Base-by-base conservation (phyloP, 345 rosid genomes). In the Carallia brachiata region DNA sequence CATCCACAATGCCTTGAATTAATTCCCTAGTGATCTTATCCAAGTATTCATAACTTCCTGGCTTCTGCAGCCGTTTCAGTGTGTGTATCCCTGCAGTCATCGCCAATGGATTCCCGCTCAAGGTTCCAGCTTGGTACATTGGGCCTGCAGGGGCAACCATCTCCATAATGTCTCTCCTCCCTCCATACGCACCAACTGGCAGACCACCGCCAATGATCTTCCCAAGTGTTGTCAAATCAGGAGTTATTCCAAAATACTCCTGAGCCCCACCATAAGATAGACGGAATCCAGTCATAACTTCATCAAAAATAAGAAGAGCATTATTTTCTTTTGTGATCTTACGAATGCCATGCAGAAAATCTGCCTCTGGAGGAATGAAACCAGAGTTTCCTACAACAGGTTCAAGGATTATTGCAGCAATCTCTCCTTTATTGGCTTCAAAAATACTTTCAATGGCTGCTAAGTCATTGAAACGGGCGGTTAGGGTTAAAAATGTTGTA, bases 111-210 rank as follows among this genome's bases (percentile, higher is more conserved):
- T 95, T 92, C 70, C 99, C 97, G 61, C 99, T 92, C 79, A 90
- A 85, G 58, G 99, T 92, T 61, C 99, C 96, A 2, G 96, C 99
- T 77, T 95, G 96, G 82, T 95, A 95, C 97, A 95, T 89, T 6
- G 98, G 97, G 76, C 99, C 98, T 28, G 98, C 98, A 0, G 99
- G 97, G 47, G 99, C 98, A 75, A 92, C 98, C 97, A 90, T 88
- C 81, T 92, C 91, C 97, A 92, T 90, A 16, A 95, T 89, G 31
- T 95, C 99, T 68, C 85, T 84, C 76, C 93, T 88, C 56, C 98
- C 99, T 78, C 98, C 98, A 50, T 89, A 95, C 5, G 98, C 99
- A 73, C 98, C 98, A 19, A 95, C 96, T 0, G 96, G 96, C 47
- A 90, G 85, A 72, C 98, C 98, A 4, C 99, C 96, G 8, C 93